A percentile compares a stretch with the other conserved stretches of the same genome.
Conservation (phyloP, 495 filamentous ascomycete species). For the Aspergillus ellipticus region DNA sequence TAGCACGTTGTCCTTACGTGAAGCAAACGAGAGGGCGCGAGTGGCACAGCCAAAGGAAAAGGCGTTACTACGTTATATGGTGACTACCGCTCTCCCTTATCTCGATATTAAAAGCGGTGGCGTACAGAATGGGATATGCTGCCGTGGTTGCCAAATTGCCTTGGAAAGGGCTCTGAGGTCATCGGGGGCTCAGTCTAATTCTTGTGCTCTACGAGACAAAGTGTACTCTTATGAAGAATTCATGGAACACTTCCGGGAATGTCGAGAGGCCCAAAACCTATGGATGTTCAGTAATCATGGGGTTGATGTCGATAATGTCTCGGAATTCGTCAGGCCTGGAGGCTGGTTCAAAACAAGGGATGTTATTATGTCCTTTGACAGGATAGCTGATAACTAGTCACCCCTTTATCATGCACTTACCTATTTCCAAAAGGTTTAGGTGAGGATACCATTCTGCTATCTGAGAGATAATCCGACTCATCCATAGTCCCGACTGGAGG, state of each 20-base stretch:
- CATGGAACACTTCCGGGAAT: conserved; percentile 8
- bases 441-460: no score
- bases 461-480: no score
- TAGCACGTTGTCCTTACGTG: not conserved
- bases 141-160: conserved; percentile 12
- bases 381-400: no score
- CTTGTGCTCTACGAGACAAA: conserved; percentile 12
- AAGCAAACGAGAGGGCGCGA: not conserved
- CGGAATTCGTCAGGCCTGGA: conserved; percentile 11
- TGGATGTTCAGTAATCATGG: conserved; percentile 8
- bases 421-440: no score
- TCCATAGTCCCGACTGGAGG: no score
- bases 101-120: conserved; percentile 8
- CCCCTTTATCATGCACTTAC: no score
- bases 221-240: conserved; percentile 11
- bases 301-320: not conserved
- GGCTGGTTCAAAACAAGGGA: conserved; percentile 31
- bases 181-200: conserved; percentile 2
- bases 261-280: conserved; percentile 8
- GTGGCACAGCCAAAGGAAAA: not conserved
- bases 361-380: conserved; percentile 24
- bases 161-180: conserved; percentile 9
- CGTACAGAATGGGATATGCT: conserved; percentile 10
- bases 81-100: conserved; percentile 12
- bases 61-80: conserved; percentile 13